Base-by-base conservation (phyloP, 176 grass and related monocot genomes). In the Zoysia japonica region DNA sequence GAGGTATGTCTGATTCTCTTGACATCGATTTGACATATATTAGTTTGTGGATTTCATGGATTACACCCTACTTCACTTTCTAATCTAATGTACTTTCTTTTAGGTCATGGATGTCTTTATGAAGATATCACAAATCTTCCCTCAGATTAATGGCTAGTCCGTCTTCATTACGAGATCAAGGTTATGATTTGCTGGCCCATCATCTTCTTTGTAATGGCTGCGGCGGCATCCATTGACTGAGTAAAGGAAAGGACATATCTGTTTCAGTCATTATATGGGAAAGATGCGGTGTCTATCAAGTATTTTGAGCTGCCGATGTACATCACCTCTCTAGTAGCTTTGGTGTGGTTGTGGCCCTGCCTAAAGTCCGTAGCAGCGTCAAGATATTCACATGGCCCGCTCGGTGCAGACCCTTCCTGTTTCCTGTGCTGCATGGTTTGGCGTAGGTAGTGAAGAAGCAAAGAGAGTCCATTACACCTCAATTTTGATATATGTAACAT, bases 51-150 rank as follows among this genome's bases (percentile, higher is more conserved):
- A 40, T 76, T 81, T 5, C 11, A 64, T 36, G 45, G 37, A 36
- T 62, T 62, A 41, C 70, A 61, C 54, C 46, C 48, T 10, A 49
- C 15, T 17, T 51, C 43, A 55, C 42, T 44, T 67, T 63, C 65
- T 74, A 61, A 83, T 42, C 7, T 74, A 17, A 35, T 68, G 19
- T 75, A 38, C 63, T 37, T 61, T 15, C 61, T 90, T 35, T 51
- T 70, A 99, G 96, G 86, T 99, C 76, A 99, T 99, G 96, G 96
- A 99, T 84, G 96, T 99, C 62, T 99, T 99, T 70, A 85, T 71
- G 78, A 99, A 95, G 90, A 99, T 99, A 90, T 88, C 92, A 28
- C 90, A 99, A 78, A 91, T 99, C 86, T 99, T 99, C 76, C 96
- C 96, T 6, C 90, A 89, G 65, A 91, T 89, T 59, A 85, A 91